Conservation (phyloP, 129 eudicot species). For the Flaveria brownii region DNA sequence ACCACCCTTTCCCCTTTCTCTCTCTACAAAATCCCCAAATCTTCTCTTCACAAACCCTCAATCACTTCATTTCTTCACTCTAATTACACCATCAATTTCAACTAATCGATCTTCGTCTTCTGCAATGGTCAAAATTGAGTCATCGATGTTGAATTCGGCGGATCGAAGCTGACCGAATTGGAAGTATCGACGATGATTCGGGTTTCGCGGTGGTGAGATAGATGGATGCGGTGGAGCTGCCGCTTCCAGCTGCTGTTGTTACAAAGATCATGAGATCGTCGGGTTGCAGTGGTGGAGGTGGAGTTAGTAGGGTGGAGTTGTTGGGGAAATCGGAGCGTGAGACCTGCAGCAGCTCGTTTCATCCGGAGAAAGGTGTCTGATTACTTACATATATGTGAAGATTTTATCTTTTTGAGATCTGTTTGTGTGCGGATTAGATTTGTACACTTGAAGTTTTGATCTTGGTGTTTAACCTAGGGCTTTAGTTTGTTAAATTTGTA, state of each 20-base stretch:
- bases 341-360: slow-evolving; percentile 38
- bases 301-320: slow-evolving; percentile 46
- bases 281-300: slow-evolving; percentile 60
- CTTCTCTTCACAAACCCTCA: slow-evolving; percentile 27
- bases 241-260: slow-evolving; percentile 49
- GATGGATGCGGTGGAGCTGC: slow-evolving; percentile 58
- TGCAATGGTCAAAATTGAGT: slow-evolving; percentile 33
- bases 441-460: not conserved
- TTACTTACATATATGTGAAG: slow-evolving; percentile 6
- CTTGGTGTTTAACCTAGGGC: slow-evolving; percentile 24
- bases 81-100: slow-evolving; percentile 18
- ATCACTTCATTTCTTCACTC: slow-evolving; percentile 9
- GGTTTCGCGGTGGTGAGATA: slow-evolving; percentile 34
- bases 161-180: slow-evolving; percentile 22
- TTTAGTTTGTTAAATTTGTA: not conserved
- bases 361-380: slow-evolving; percentile 48
- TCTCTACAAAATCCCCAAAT: slow-evolving; percentile 27
- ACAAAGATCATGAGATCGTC: slow-evolving; percentile 81
- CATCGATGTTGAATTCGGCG: not conserved
- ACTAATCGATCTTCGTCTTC: slow-evolving; percentile 20
- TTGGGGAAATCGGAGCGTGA: slow-evolving; percentile 35
- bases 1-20: slow-evolving; percentile 44
- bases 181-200: slow-evolving; percentile 20
- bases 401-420: slow-evolving; percentile 9
- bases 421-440: not conserved